Conservation (phyloP, 306 rosid genomes). For the Castanea crenata region DNA sequence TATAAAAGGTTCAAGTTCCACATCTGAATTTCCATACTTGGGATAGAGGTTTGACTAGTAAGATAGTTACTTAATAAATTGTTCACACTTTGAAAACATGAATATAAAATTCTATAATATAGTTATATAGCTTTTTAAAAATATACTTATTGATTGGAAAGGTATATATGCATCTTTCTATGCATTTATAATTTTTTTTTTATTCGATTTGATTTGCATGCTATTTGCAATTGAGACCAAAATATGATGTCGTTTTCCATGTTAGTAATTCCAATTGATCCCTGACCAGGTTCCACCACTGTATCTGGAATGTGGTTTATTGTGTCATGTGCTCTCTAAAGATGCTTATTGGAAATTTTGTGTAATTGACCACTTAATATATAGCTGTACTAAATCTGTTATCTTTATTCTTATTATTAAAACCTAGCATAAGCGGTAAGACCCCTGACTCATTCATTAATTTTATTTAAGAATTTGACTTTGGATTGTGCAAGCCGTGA, state of each 20-base stretch:
- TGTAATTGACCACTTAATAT: not conserved
- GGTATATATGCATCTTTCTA: too few relatives aligned
- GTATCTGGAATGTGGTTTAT: not conserved
- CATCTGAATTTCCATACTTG: too few relatives aligned
- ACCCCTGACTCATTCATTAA: not conserved
- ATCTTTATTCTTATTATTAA: not conserved
- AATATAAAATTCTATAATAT: too few relatives aligned
- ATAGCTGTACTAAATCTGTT: too few relatives aligned
- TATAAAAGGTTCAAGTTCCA: too few relatives aligned
- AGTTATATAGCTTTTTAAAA: too few relatives aligned
- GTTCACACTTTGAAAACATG: too few relatives aligned
- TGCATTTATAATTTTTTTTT: not conserved
- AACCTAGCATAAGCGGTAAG: not conserved
- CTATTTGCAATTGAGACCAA: not conserved
- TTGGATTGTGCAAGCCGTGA: not conserved
- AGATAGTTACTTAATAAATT: too few relatives aligned
- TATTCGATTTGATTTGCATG: not conserved
- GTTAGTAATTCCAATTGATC: not conserved
- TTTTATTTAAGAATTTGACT: not conserved
- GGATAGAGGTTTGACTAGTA: too few relatives aligned
- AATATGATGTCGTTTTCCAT: not conserved
- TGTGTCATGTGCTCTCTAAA: constrained; percentile 6
- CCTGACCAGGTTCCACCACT: not conserved
- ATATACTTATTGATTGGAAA: too few relatives aligned
- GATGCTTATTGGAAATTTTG: constrained; percentile 11